These are phyloP conservation scores for Microsporum audouinii DNA, from an alignment of 2,329 filamentous ascomycete species.

Conservation along the genomic window DNA sequence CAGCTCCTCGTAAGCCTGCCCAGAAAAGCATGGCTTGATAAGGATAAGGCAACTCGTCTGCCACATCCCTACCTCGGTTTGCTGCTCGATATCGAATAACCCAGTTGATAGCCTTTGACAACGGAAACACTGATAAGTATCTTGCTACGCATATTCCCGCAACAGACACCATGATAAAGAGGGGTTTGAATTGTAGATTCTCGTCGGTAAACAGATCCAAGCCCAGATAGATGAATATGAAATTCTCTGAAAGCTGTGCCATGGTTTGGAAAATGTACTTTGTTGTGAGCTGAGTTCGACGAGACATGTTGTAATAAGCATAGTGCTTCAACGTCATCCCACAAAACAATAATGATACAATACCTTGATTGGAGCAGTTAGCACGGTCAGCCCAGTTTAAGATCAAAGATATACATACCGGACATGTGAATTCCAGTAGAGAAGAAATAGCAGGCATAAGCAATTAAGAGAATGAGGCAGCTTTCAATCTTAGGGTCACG, in stretches of 20 bases:
- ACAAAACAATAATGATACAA: slow-evolving; percentile 92
- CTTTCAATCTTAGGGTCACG: slow-evolving; percentile 94
- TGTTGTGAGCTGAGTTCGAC: slow-evolving; percentile 89
- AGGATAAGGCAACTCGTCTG: slow-evolving; percentile 82
- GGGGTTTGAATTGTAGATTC: slow-evolving; percentile 77
- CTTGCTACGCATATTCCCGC: slow-evolving; percentile 83
- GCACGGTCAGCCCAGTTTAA: neutral
- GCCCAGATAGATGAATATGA: slow-evolving; percentile 98
- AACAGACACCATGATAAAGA: slow-evolving; percentile 88
- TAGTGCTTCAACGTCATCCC: slow-evolving; percentile 98
- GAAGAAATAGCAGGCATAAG: slow-evolving; percentile 96
- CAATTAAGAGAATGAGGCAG: slow-evolving; percentile 82
- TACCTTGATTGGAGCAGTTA: slow-evolving; percentile 47
- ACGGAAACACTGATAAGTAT: slow-evolving; percentile 88
- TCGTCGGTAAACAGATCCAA: slow-evolving; percentile 88
- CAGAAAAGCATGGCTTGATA: slow-evolving; percentile 99
- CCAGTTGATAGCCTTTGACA: slow-evolving; percentile 83
- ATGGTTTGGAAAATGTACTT: slow-evolving; percentile 96
- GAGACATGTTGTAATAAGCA: slow-evolving; percentile 99
- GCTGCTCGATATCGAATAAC: slow-evolving; percentile 77
- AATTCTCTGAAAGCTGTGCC: slow-evolving; percentile 93
- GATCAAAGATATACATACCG: slow-evolving; percentile 46
- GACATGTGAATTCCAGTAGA: slow-evolving; percentile 94
- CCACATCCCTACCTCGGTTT: slow-evolving; percentile 61
- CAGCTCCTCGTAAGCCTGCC: slow-evolving; percentile 88